Conservation (phyloP, 352 stramenopile species). For the Pythium guiyangense region DNA sequence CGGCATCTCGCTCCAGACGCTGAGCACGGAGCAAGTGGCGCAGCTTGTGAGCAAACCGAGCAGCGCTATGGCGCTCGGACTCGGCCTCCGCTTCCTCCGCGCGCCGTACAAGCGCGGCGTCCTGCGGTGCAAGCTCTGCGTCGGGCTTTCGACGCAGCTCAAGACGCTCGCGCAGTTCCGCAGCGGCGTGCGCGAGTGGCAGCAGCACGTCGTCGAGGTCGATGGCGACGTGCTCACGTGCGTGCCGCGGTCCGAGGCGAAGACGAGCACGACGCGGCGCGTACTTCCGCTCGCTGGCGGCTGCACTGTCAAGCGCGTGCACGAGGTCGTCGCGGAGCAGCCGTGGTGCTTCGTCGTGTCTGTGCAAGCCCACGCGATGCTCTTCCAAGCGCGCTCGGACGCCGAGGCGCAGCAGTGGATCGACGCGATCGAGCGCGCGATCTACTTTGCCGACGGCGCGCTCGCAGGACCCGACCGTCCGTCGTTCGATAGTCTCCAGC, state of each 20-base stretch:
- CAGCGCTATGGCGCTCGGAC: constrained; percentile 21
- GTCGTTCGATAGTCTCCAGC: constrained; percentile 41
- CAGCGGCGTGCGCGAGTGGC: constrained; percentile 37
- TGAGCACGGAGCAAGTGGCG: constrained; percentile 35
- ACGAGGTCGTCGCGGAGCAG: constrained; percentile 54
- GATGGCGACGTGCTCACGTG: constrained; percentile 60
- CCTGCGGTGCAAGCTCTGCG: constrained; percentile 46
- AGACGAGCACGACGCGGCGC: constrained; percentile 25
- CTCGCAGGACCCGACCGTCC: constrained; percentile 41
- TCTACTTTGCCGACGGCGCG: constrained; percentile 60
- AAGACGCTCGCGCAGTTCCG: constrained; percentile 53
- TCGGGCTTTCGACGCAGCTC: constrained; percentile 48
- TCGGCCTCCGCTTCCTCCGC: constrained; percentile 45
- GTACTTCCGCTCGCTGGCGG: constrained; percentile 39
- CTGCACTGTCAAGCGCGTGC: constrained; percentile 56
- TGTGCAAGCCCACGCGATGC: constrained; percentile 48
- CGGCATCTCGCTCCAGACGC: constrained; percentile 54
- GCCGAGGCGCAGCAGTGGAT: constrained; percentile 52
- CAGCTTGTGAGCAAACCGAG: constrained; percentile 29
- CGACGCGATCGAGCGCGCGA: constrained; percentile 58
- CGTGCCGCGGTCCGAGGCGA: constrained; percentile 20
- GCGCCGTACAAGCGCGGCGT: constrained; percentile 42
- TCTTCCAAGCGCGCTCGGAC: constrained; percentile 56
- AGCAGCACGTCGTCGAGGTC: constrained; percentile 61
- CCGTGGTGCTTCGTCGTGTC: constrained; percentile 69